These are phyloP conservation scores for Camellia sinensis DNA, from an alignment of 148 eudicot species.

Conservation along the genomic window DNA sequence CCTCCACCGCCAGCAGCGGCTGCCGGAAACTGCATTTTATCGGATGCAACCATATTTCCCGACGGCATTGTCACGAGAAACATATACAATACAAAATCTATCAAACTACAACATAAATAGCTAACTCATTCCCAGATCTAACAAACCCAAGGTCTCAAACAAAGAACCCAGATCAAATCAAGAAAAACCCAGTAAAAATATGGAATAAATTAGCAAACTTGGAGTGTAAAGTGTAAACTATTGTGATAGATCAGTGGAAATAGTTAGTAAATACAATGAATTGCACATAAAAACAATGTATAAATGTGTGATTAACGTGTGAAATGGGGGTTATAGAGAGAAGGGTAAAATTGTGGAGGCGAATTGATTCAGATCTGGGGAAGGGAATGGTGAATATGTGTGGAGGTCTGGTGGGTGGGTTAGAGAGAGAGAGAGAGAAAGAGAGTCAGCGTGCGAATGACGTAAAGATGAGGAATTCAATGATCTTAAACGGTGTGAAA, in stretches of 20 bases:
- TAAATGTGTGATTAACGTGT: neutral
- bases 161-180: neutral
- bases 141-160: neutral
- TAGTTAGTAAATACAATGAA: neutral
- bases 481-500: neutral
- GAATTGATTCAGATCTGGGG: conserved; percentile 4
- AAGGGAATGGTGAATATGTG: too few species aligned
- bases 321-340: neutral
- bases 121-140: conserved; percentile 19
- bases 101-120: neutral
- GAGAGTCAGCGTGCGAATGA: neutral
- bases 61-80: conserved; percentile 28
- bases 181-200: neutral
- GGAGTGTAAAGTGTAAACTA: neutral
- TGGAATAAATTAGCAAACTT: neutral
- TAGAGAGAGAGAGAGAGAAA: neutral
- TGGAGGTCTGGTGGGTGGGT: too few species aligned
- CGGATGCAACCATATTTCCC: conserved; percentile 27
- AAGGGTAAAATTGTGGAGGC: neutral
- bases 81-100: neutral
- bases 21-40: conserved; percentile 28
- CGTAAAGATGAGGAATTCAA: conserved; percentile 3
- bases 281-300: neutral
- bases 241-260: neutral
- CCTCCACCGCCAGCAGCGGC: conserved; percentile 4